Evolutionary conservation across 495 filamentous ascomycete species (phyloP), one percentile per base, ranked within the genome.

Genomic region (Hypoxylon subgilvum): DNA sequence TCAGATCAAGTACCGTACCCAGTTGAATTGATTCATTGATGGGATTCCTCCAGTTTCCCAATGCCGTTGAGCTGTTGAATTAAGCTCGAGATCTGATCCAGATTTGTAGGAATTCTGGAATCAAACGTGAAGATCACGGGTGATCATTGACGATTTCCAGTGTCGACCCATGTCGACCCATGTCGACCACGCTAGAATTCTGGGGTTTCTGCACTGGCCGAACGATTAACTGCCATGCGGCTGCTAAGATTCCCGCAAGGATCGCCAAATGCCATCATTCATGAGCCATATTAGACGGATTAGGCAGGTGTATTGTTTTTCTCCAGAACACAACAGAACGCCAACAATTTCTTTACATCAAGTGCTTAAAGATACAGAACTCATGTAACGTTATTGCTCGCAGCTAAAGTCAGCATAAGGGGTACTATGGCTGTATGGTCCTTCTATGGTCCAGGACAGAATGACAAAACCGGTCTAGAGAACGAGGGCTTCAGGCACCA

Each of bases 371-470:
- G 14, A 38, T 23, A 44, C 8, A 28, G 36, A 17, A 30, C 21
- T 17, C 53, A 63, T 58, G 53, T 57, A 63, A 58, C 60, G 48
- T 58, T 49, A 31, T 44, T 12, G 28, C 43, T 52, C 40, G 36
- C 9, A 38, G 32, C 43, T 25, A 49, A 36, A 40, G n/a, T n/a
- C n/a, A n/a, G n/a, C n/a, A n/a, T n/a, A n/a, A n/a, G n/a, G n/a
- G n/a, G n/a, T n/a, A 22, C 18, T 49, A 22, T 36, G 25, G 38
- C 35, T 36, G 32, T 18, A 23, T 25, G 36, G 34, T n/a, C 19
- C 10, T 19, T 53, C 38, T 48, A 42, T 42, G 48, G 48, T 48
- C 53, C 28, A 48, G 19, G 22, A 41, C 27, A 27, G 52, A 52
- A 47, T n/a, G n/a, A n/a, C n/a, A n/a, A n/a, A n/a, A n/a, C n/a